Base-by-base conservation (phyloP, 108 stramenopile genomes). In the Cyclotella kingstonii region DNA sequence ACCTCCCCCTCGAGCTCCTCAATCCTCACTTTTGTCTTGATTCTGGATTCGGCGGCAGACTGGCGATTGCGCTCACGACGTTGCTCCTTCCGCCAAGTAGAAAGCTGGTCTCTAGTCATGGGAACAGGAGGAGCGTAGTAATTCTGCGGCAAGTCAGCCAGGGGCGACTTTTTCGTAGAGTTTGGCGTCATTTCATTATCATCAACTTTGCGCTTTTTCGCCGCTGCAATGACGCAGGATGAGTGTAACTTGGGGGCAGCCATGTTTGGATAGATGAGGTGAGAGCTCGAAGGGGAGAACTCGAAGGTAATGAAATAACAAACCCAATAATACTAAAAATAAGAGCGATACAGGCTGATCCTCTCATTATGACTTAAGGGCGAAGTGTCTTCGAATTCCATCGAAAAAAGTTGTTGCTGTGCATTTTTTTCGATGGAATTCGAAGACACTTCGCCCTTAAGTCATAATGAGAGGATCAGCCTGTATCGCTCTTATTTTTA, bases 61-160 rank as follows among this genome's bases (percentile, higher is more conserved):
- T 85, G 82, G 0, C 89, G 77, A 59, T 90, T 90, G 35, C 89
- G 84, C 22, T 85, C 84, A 4, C 85, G 82, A 4, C 89, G 81
- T 30, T 84, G 83, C 57, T 90, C 84, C 73, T 87, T 87, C 4
- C 89, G 73, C 89, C 89, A 90, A 35, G 56, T 75, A 39, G 73
- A 68, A 22, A 87, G 73, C 52, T 87, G 80, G 0, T 77, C 85
- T n/a, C 58, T 62, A 0, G 84, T 74, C 89, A 90, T 85, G 38
- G 63, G 5, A 1, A 31, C 5, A 21, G 54, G 63, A 2, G 70
- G 70, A 54, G 63, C 62, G 54, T 71, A 71, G 47, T 40, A 25
- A 44, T 64, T 66, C 34, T 71, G 70, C 25, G 63, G 70, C 2
- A 42, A 50, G 51, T 57, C 50, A 42, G 58, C 58, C 21, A 68